Percentiles rank a stretch among this genome's conserved stretches.
phyloP scores from a whole-genome alignment of 495 filamentous ascomycete species.

The Talaromyces ruber region DNA sequence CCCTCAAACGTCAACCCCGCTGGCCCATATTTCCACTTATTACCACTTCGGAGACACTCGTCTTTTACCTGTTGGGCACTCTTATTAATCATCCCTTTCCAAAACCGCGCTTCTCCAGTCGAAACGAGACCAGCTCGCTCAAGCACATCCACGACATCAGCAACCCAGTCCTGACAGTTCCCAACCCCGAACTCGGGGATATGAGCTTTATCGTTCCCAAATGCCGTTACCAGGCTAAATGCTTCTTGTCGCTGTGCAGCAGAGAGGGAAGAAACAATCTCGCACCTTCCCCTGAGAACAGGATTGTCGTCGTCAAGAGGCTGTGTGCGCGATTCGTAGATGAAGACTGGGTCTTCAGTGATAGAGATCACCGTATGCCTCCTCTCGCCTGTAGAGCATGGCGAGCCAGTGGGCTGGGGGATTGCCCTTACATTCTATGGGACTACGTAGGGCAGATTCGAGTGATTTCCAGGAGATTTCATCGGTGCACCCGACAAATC shows the following conservation, averaged over 20 bases:
- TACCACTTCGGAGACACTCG: constrained; percentile 4
- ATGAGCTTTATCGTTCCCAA: constrained; percentile 9
- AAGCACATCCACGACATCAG: constrained; percentile 7
- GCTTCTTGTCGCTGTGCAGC: not conserved
- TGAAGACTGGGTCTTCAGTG: constrained; percentile 10
- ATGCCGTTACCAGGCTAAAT: not conserved
- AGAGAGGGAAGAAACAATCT: constrained; percentile 9
- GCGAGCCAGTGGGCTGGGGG: no score
- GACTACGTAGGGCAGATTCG: constrained; percentile 10
- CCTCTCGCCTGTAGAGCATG: no score
- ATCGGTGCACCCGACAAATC: constrained; percentile 8
- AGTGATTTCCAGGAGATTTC: constrained; percentile 8
- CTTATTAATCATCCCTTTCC: constrained; percentile 11
- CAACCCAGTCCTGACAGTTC: constrained; percentile 15
- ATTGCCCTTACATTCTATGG: no score
- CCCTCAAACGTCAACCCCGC: constrained; percentile 9
- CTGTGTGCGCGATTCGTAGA: constrained; percentile 17
- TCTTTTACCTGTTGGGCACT: constrained; percentile 11
- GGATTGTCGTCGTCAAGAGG: constrained; percentile 13
- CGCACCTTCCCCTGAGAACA: constrained; percentile 13
- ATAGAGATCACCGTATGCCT: no score
- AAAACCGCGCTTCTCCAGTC: constrained; percentile 10
- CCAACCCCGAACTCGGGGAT: constrained; percentile 13
- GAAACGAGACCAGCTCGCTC: constrained; percentile 4
- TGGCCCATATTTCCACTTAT: constrained; percentile 8